Conservation (phyloP, 1,284 basidiomycete species). For the Sanghuangporus weigelae region DNA sequence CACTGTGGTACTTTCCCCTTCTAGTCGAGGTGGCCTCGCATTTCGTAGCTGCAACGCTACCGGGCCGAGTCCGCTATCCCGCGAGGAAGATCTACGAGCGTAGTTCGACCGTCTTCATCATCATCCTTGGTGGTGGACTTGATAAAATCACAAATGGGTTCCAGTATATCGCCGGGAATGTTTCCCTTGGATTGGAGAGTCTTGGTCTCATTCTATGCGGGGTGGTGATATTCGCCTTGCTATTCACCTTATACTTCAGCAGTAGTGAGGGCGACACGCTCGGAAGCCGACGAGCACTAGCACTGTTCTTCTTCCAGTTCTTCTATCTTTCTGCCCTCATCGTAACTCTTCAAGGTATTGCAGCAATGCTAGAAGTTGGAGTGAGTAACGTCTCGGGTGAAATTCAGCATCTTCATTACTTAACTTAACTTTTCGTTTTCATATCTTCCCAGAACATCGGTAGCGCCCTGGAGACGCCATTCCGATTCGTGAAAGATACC, state of each 20-base stretch:
- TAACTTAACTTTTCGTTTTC: not conserved
- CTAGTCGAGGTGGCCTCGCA: constrained; percentile 13
- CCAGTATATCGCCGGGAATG: constrained; percentile 11
- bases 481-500: constrained; percentile 10
- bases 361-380: constrained; percentile 1
- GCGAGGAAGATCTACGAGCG: not conserved
- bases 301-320: constrained; percentile 12
- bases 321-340: constrained; percentile 10
- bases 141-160: constrained; percentile 14
- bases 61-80: constrained; percentile 4
- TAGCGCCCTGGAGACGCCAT: constrained; percentile 11
- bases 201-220: constrained; percentile 6
- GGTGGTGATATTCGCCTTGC: not conserved
- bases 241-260: constrained; percentile 10
- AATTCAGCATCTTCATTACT: not conserved
- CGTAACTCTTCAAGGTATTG: constrained; percentile 12
- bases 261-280: not conserved
- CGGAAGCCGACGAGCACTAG: not conserved
- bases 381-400: not conserved
- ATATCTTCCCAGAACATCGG: constrained; percentile 12
- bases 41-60: not conserved
- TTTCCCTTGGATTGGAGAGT: not conserved
- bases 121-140: constrained; percentile 12
- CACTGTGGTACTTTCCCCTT: constrained; percentile 16
- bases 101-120: constrained; percentile 4